These are phyloP conservation scores for Penicillium maclennaniae DNA, from an alignment of 495 filamentous ascomycete genomes.

Conservation along the genomic window DNA sequence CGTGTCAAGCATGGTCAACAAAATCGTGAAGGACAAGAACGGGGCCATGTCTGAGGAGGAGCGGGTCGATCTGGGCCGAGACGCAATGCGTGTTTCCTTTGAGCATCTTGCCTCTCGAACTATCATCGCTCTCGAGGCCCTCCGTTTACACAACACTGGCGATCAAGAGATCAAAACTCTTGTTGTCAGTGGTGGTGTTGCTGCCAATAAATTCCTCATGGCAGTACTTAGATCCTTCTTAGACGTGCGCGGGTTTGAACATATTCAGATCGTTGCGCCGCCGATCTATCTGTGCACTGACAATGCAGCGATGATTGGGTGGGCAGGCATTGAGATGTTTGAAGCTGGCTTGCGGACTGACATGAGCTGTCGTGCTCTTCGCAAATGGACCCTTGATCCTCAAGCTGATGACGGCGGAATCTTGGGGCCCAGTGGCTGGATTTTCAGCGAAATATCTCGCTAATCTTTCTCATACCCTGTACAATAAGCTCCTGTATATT, in stretches of 20 bases:
- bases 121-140: constrained; percentile 57
- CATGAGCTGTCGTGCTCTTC: constrained; percentile 53
- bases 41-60: constrained; percentile 36
- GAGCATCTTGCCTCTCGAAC: constrained; percentile 78
- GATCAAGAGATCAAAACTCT: constrained; percentile 51
- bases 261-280: constrained; percentile 67
- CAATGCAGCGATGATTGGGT: constrained; percentile 98
- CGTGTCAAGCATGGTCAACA: constrained; percentile 50
- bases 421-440: constrained; percentile 43
- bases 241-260: constrained; percentile 55
- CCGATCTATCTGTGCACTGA: constrained; percentile 79
- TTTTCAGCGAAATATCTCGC: constrained; percentile 4
- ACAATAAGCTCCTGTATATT: constrained; percentile 17
- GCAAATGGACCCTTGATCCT: constrained; percentile 77
- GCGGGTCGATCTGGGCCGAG: constrained; percentile 60
- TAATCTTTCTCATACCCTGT: neutral
- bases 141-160: constrained; percentile 21
- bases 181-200: constrained; percentile 87
- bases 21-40: constrained; percentile 35
- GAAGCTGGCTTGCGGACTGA: constrained; percentile 67
- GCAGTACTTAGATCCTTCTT: constrained; percentile 61
- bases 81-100: constrained; percentile 75
- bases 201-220: constrained; percentile 73
- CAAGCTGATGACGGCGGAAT: constrained; percentile 49
- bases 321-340: constrained; percentile 91